Base-by-base conservation (phyloP, 345 rosid species). In the Moricandia moricandioides region DNA sequence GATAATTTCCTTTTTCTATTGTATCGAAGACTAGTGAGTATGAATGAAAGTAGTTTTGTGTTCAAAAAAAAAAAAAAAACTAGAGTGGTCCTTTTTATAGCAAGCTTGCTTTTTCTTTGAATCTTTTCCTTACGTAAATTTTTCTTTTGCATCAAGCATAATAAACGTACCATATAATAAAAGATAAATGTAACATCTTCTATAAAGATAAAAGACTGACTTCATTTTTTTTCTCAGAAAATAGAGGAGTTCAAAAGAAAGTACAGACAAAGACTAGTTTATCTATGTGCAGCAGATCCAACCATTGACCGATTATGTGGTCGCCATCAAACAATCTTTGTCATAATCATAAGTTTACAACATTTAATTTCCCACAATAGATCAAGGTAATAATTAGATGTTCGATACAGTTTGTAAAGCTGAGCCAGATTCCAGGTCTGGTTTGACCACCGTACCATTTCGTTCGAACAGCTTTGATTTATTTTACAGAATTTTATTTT, bases 271-370 rank as follows among this genome's bases (percentile, higher is more conserved):
- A 56, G 14, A 33, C 43, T 60, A 62, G 60, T 16, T 60, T 18
- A 14, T 65, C 2, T 7, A 16, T 65, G 52, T 45, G 59, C 72
- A 47, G 65, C 72, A 58, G 43, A 40, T 43, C 55, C 73, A 75
- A 60, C 59, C 79, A 34, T 52, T 67, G 30, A 9, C 67, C 3
- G 72, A 67, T 67, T 67, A 30, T 58, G 68, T 47, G 54, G 43
- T 60, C 69, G 61, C 43, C 5, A 35, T 68, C 43, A 67, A 61
- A 49, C 62, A 34, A 67, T 59, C 62, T 45, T 31, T 74, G 72
- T 43, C 60, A 58, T 57, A 43, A 66, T 55, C 29, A 58, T 16
- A 37, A 37, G 43, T 37, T 37, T 13, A 37, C 43, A 58, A 9
- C 37, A 47, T 13, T 11, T 43, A 13, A 37, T 3, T 30, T 29